A percentile compares a stretch with the other conserved stretches of the same genome.
Conservation (phyloP, 306 rosid genomes). For the Corylus heterophylla region DNA sequence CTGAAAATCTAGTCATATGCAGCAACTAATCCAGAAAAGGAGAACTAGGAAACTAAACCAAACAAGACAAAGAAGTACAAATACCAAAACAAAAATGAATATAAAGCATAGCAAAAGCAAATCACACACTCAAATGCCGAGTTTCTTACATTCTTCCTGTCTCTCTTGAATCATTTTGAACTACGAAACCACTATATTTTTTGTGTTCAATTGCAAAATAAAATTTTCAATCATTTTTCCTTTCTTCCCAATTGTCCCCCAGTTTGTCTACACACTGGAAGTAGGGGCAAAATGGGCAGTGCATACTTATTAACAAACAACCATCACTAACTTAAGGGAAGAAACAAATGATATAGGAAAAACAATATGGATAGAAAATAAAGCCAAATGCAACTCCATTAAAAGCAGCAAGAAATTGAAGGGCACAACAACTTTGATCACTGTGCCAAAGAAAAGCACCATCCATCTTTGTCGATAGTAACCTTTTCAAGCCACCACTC, state of each 20-base stretch:
- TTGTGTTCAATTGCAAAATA: neutral
- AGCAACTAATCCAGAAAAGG: slow-evolving; percentile 6
- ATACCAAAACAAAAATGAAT: neutral
- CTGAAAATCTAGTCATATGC: neutral
- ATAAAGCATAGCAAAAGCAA: neutral
- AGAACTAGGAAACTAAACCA: neutral
- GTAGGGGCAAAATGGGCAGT: neutral
- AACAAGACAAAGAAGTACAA: neutral
- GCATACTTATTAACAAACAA: no score
- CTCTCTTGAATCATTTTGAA: no score
- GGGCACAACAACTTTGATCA: no score
- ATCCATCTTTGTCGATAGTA: neutral
- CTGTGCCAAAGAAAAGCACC: neutral
- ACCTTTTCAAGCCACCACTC: neutral
- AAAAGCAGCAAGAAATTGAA: neutral
- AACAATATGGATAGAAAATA: no score
- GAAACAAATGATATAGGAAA: no score
- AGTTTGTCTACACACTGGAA: neutral
- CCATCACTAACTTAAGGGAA: no score
- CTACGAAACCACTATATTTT: neutral
- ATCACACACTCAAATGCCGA: neutral
- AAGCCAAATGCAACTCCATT: no score
- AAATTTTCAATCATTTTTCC: neutral
- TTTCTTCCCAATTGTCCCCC: neutral
- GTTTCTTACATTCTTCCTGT: no score